Evolutionary conservation across 2,329 filamentous ascomycete species (phyloP).

Genomic region (Diaporthe aspalathi): DNA sequence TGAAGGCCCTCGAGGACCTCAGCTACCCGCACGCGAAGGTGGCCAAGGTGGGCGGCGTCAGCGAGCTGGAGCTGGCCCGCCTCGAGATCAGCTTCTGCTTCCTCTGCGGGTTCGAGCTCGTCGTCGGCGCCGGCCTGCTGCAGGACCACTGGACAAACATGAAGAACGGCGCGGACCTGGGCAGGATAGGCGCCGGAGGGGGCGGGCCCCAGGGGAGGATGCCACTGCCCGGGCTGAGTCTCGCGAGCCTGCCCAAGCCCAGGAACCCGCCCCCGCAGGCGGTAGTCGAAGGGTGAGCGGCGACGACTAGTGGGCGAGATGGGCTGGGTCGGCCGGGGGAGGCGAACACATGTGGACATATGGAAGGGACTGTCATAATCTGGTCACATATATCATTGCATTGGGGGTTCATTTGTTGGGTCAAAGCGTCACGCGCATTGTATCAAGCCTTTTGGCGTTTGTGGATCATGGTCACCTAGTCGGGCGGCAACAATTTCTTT

Average conservation of each 20-base stretch:
- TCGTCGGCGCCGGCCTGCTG: constrained; percentile 69
- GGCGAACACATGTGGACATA: not conserved
- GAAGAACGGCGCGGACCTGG: constrained; percentile 44
- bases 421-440: constrained; percentile 6
- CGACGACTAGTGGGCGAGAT: not conserved
- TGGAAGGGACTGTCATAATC: not conserved
- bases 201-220: constrained; percentile 8
- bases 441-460: not conserved
- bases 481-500: not conserved
- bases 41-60: constrained; percentile 89
- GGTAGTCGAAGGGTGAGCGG: constrained; percentile 16
- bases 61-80: constrained; percentile 80
- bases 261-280: constrained; percentile 2
- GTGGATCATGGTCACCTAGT: not conserved
- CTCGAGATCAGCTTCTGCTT: constrained; percentile 93
- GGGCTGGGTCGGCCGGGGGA: not conserved
- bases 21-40: constrained; percentile 87
- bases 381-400: constrained; percentile 17
- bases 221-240: constrained; percentile 24
- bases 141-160: constrained; percentile 76
- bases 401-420: not conserved
- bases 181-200: constrained; percentile 17
- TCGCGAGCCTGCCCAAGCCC: constrained; percentile 27
- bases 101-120: constrained; percentile 84
- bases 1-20: constrained; percentile 94